Conservation (phyloP, 352 stramenopile species). For the Thalassiosira sp. region DNA sequence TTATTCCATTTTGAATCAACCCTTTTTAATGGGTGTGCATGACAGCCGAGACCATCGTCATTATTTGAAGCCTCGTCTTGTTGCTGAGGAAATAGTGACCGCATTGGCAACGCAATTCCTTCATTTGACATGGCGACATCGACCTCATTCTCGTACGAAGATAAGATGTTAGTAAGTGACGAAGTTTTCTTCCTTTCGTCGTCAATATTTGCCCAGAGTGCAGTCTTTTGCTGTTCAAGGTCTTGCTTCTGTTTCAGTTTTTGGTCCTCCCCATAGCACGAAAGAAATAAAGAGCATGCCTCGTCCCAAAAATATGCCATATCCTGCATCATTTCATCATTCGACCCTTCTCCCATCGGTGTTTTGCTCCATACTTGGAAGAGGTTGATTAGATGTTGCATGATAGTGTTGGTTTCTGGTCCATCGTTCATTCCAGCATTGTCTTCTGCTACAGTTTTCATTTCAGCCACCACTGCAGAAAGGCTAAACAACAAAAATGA, state of each 20-base stretch:
- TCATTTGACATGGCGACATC: slow-evolving; percentile 64
- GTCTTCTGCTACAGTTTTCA: slow-evolving; percentile 4
- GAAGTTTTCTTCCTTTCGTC: slow-evolving; percentile 35
- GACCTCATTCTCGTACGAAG: slow-evolving; percentile 67
- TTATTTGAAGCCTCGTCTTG: slow-evolving; percentile 26
- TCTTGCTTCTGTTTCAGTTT: not conserved
- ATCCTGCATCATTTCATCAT: slow-evolving; percentile 55
- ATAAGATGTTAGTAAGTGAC: slow-evolving; percentile 45
- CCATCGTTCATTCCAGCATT: not conserved
- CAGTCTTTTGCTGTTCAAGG: slow-evolving; percentile 12
- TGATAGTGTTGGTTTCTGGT: slow-evolving; percentile 8
- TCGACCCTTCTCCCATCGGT: slow-evolving; percentile 50
- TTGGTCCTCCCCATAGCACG: slow-evolving; percentile 18
- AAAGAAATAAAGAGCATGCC: slow-evolving; percentile 25
- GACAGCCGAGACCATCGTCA: slow-evolving; percentile 14
- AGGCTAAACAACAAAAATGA: slow-evolving; percentile 38
- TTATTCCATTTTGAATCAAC: slow-evolving; percentile 34
- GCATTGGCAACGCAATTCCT: slow-evolving; percentile 26
- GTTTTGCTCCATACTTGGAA: slow-evolving; percentile 43
- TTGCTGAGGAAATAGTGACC: slow-evolving; percentile 15
- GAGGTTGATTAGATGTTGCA: slow-evolving; percentile 29
- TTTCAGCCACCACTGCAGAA: slow-evolving; percentile 11
- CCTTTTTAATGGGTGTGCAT: slow-evolving; percentile 41
- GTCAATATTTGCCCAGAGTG: slow-evolving; percentile 38
- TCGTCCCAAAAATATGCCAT: slow-evolving; percentile 43